A percentile compares a stretch with the other conserved stretches of the same genome.
Evolutionary conservation across 768 basidiomycete species (phyloP).

Genomic region (Termitomyces sp.): DNA sequence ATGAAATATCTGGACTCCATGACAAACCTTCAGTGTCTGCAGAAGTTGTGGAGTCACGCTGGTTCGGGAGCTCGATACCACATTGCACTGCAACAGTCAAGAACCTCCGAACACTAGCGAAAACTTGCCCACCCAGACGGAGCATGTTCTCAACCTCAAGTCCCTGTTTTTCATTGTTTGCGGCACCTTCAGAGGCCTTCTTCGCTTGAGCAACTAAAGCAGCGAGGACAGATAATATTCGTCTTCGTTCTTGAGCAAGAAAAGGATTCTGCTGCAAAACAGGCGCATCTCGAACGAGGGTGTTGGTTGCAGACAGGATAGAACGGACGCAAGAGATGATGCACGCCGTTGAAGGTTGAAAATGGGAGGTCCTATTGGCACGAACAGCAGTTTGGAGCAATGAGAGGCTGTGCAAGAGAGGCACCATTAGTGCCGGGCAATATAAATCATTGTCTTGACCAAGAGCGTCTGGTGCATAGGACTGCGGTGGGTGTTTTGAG

Average conservation of each 20-base stretch:
- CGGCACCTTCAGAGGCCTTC: constrained; percentile 48
- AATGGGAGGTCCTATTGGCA: constrained; percentile 73
- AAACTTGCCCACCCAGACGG: constrained; percentile 72
- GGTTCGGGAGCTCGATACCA: constrained; percentile 62
- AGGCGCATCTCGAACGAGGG: constrained; percentile 75
- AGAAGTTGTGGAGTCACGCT: constrained; percentile 27
- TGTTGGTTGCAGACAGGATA: constrained; percentile 78
- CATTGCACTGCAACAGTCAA: constrained; percentile 71
- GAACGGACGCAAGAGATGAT: constrained; percentile 92
- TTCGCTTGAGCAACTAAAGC: constrained; percentile 78
- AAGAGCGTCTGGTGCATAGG: constrained; percentile 38
- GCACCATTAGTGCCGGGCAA: constrained; percentile 75
- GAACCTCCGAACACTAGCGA: constrained; percentile 75
- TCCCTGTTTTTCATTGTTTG: constrained; percentile 40
- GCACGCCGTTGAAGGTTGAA: constrained; percentile 90
- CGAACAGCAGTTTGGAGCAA: constrained; percentile 83
- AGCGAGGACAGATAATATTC: constrained; percentile 76
- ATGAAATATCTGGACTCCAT: constrained; percentile 25
- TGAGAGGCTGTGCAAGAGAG: constrained; percentile 79
- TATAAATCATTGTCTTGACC: constrained; percentile 53
- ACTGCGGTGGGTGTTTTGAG: constrained; percentile 34
- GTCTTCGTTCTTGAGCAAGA: constrained; percentile 74
- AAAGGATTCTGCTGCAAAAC: constrained; percentile 59
- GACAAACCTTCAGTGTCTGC: constrained; percentile 22
- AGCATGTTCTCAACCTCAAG: constrained; percentile 74